These are phyloP conservation scores for Mayamaea pseudoterrestris DNA, from an alignment of 108 stramenopile species.

Conservation along the genomic window DNA sequence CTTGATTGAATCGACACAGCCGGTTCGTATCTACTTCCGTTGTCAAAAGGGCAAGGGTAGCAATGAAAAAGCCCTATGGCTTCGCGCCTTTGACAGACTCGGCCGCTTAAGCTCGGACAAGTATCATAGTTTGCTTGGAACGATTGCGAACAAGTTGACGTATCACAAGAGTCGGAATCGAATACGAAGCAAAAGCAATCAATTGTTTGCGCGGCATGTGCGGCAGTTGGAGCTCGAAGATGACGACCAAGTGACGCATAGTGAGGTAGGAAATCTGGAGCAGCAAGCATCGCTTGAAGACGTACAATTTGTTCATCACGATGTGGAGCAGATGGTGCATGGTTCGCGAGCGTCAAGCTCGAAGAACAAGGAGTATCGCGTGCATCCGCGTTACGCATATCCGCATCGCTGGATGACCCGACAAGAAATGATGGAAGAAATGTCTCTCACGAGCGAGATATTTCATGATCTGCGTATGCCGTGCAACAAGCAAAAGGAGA, in stretches of 20 bases:
- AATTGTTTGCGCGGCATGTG: constrained; percentile 7
- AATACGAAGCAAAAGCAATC: constrained; percentile 4
- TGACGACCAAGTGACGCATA: constrained; percentile 4
- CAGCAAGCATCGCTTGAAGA: neutral
- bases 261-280: constrained; percentile 6
- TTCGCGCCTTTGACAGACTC: constrained; percentile 17
- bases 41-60: constrained; percentile 15
- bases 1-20: constrained; percentile 3
- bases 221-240: constrained; percentile 4
- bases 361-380: constrained; percentile 25
- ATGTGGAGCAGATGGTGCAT: neutral
- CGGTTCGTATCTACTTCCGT: constrained; percentile 28
- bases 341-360: neutral
- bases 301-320: neutral
- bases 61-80: constrained; percentile 42
- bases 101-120: constrained; percentile 12
- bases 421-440: constrained; percentile 36
- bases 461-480: constrained; percentile 28
- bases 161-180: constrained; percentile 4
- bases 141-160: constrained; percentile 2
- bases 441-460: constrained; percentile 20
- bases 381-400: constrained; percentile 45
- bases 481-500: constrained; percentile 23
- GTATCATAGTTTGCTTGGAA: constrained; percentile 8
- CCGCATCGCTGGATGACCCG: constrained; percentile 53